Evolutionary conservation across 441 rosid species (phyloP).

Genomic region (Erysimum cheiri): DNA sequence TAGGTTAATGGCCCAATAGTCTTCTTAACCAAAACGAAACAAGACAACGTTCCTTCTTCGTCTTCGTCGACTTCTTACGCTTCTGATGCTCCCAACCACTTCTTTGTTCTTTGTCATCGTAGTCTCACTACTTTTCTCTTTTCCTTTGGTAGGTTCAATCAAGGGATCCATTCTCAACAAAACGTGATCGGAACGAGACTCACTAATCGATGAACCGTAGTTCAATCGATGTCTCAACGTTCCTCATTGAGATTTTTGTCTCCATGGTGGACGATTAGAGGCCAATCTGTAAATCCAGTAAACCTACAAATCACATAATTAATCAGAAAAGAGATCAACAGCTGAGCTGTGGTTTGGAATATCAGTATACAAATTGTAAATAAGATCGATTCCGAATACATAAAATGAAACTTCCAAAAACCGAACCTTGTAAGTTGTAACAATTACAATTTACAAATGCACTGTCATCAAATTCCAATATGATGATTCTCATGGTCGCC

Average conservation of each 20-base stretch:
- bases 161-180: no score
- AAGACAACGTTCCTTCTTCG: no score
- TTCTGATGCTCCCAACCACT: no score
- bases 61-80: no score
- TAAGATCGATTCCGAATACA: neutral
- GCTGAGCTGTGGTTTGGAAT: slow-evolving; percentile 3
- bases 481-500: slow-evolving; percentile 53
- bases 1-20: no score
- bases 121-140: no score
- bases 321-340: slow-evolving; percentile 2
- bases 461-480: neutral
- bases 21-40: no score
- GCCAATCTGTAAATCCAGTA: slow-evolving; percentile 92
- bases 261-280: slow-evolving; percentile 74
- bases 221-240: neutral
- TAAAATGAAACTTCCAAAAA: neutral
- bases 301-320: slow-evolving; percentile 50
- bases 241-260: slow-evolving; percentile 70
- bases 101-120: no score
- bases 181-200: neutral
- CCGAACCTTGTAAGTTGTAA: neutral
- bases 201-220: slow-evolving; percentile 5
- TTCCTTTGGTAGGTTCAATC: no score
- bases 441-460: no score
- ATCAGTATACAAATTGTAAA: slow-evolving; percentile 1